Evolutionary conservation across 768 basidiomycete genomes (phyloP), one percentile per base, ranked within the genome.

Genomic region (Infundibulicybe gibba): DNA sequence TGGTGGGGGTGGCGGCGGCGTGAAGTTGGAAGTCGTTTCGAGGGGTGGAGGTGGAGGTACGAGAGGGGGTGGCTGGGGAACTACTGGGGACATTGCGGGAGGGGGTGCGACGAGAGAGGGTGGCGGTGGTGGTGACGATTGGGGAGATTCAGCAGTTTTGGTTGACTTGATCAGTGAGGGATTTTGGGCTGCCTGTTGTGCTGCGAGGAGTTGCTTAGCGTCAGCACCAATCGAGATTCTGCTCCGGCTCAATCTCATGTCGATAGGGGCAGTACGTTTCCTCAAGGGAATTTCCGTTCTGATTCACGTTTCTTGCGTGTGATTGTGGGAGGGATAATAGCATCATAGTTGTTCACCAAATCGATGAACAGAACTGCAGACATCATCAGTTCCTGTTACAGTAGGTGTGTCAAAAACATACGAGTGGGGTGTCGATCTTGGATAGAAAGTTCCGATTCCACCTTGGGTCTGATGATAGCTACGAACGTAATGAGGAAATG

Each of bases 371-470:
- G 68, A 38, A 89, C 89, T 90, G 41, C 41, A 16, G 32, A 44
- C 16, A 49, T 41, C 42, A 51, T 41, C 19, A 44, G 31, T 25
- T 30, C 17, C 12, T 40, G 12, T 39, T 2, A 39, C 33, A 34
- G 37, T 40, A 25, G 9, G 11, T 41, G 1, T 8, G 32, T 3
- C 25, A 10, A 37, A 34, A 19, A 70, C 81, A 54, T 63, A 87
- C 90, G 67, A 13, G 86, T 77, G 43, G 91, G 83, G 69, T 95
- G 86, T 34, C 92, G 87, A 61, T 94, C 94, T 62, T 95, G 91
- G 50, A 98, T 85, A 3, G 94, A 91, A 19, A 94, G 61, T 47
- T 91, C 81, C 5, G 82, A 85, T 61, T 97, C 94, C 34, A 72
- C 57, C 64, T 83, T 88, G 15, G 95, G 95, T 20, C 93, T 74